A percentile compares a stretch with the other conserved stretches of the same genome.
phyloP scores from a whole-genome alignment of 129 eudicot species.

The Logfia minima region DNA sequence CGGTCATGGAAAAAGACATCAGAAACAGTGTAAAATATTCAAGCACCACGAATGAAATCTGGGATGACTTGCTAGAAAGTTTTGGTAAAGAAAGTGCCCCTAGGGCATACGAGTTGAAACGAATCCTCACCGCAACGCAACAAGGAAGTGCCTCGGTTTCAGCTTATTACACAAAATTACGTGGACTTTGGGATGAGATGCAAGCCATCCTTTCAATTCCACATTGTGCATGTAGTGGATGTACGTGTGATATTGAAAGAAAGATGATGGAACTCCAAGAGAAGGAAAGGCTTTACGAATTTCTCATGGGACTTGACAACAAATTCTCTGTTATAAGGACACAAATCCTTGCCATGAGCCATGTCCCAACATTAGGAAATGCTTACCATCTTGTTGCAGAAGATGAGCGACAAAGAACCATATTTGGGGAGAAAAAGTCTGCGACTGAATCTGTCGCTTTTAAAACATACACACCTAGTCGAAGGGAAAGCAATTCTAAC shows the following conservation, averaged over 20 bases:
- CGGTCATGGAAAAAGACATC: neutral
- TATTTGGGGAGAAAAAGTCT: neutral
- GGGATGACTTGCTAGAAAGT: neutral
- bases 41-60: neutral
- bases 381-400: slow-evolving; percentile 20
- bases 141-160: neutral
- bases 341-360: slow-evolving; percentile 5
- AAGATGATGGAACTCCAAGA: neutral
- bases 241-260: neutral
- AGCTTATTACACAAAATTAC: neutral
- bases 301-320: neutral
- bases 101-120: neutral
- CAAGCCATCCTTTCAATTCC: neutral
- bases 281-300: neutral
- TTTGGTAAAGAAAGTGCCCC: neutral
- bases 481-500: no score
- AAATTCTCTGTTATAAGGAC: slow-evolving; percentile 4
- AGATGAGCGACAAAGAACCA: slow-evolving; percentile 10
- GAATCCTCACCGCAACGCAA: neutral
- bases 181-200: neutral
- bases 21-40: neutral
- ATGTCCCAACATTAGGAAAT: neutral
- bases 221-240: neutral
- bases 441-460: neutral
- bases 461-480: neutral